Evolutionary conservation across 1,284 basidiomycete genomes (phyloP).

Genomic region (Agroathelia rolfsii): DNA sequence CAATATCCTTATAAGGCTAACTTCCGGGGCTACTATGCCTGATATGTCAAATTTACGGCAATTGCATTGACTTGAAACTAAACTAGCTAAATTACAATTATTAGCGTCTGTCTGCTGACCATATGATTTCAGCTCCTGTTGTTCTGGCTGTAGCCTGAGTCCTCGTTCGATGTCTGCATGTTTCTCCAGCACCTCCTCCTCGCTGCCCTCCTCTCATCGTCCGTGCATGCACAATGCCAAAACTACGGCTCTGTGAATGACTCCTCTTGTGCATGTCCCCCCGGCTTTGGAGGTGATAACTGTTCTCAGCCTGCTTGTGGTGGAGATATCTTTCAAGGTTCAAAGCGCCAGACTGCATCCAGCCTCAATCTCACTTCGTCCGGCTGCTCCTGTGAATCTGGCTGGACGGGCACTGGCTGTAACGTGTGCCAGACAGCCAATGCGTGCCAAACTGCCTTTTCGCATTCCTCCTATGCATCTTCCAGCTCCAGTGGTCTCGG

Average conservation of each 20-base stretch:
- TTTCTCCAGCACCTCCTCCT: too few species aligned
- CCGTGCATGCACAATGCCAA: constrained; percentile 43
- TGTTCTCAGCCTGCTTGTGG: constrained; percentile 68
- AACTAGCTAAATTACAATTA: too few species aligned
- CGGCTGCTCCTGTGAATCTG: constrained; percentile 55
- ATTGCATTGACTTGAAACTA: too few species aligned
- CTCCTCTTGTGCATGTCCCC: constrained; percentile 61
- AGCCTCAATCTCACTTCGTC: constrained; percentile 49
- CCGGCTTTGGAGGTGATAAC: constrained; percentile 65
- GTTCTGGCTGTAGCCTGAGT: too few species aligned
- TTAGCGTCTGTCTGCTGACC: too few species aligned
- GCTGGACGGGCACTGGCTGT: constrained; percentile 72
- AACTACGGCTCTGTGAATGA: constrained; percentile 57
- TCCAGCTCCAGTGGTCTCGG: constrained; percentile 16
- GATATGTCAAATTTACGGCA: too few species aligned
- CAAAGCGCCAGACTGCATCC: constrained; percentile 40
- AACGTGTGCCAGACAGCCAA: constrained; percentile 58
- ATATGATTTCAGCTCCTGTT: too few species aligned
- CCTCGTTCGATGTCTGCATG: too few species aligned
- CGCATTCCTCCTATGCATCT: constrained; percentile 27
- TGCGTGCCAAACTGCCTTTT: constrained; percentile 52
- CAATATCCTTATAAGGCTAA: too few species aligned
- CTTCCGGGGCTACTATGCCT: too few species aligned
- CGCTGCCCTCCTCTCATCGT: constrained; percentile 10
- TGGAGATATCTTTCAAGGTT: constrained; percentile 68